Evolutionary conservation across 2,329 filamentous ascomycete genomes (phyloP).

Genomic region (Harringtonia aguacate): DNA sequence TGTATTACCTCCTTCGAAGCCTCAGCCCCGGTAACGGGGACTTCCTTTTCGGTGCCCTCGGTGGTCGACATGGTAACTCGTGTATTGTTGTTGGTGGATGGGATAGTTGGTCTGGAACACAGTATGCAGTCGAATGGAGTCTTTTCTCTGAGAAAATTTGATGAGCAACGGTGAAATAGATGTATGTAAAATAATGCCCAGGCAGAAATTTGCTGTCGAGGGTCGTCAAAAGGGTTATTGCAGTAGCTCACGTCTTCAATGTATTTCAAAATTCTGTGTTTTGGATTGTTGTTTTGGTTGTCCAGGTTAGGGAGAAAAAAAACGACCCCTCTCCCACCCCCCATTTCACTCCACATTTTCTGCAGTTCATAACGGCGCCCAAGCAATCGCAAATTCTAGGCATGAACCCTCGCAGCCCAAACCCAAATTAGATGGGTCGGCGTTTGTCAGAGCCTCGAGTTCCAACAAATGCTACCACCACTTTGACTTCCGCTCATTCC

Average conservation of each 20-base stretch:
- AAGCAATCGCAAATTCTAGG: too few species aligned
- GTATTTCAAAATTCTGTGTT: not conserved
- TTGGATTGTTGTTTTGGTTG: slow-evolving; percentile 6
- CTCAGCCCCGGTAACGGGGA: slow-evolving; percentile 18
- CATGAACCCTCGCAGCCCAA: not conserved
- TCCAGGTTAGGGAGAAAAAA: slow-evolving; percentile 9
- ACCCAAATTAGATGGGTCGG: not conserved
- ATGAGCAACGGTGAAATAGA: too few species aligned
- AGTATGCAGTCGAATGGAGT: not conserved
- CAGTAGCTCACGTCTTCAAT: not conserved
- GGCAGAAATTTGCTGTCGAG: not conserved
- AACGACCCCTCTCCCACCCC: slow-evolving; percentile 9
- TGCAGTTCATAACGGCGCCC: too few species aligned
- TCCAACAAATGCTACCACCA: too few species aligned
- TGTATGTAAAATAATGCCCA: too few species aligned
- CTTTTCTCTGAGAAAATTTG: not conserved
- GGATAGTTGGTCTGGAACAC: not conserved
- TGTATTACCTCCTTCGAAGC: slow-evolving; percentile 1
- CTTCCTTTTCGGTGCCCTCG: slow-evolving; percentile 21
- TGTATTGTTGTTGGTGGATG: not conserved
- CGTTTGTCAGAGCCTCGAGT: too few species aligned
- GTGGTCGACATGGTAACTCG: slow-evolving; percentile 21
- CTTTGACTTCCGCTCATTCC: too few species aligned
- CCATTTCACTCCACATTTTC: not conserved
- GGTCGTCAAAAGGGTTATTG: too few species aligned